Evolutionary conservation across 176 grass and related monocot species (phyloP), one percentile per base, ranked within the genome.

Genomic region (Eragrostis nindensis): DNA sequence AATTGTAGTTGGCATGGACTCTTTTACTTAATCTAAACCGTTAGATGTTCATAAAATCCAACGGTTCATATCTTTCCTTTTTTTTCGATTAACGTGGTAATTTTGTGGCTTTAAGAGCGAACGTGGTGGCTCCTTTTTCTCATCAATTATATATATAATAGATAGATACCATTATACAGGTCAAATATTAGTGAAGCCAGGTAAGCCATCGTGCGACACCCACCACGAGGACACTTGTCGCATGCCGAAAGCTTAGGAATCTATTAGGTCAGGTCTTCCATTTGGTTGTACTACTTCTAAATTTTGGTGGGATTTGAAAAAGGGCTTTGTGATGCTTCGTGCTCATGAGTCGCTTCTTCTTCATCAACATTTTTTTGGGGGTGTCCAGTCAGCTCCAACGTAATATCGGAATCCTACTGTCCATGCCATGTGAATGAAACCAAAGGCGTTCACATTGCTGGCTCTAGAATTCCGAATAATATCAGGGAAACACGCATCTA

Each of bases 191-290:
- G 75, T 68, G 69, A 84, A 62, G 69, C 62, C 81, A 82, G 73
- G 65, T 24, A 82, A 62, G 61, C 15, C 16, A 2, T 49, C 18
- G 68, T 38, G 32, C 61, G 17, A 21, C 22, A 53, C 47, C 11
- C 25, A 66, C 32, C 74, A n/a, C n/a, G 4, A 62, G 82, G 87
- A 85, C 87, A 89, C 82, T 70, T 80, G 87, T 76, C 87, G 8
- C 22, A 4, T 66, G 77, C 48, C 64, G 32, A 80, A 54, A 85
- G 45, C 21, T 89, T 70, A 71, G 87, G 87, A 89, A 89, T 89
- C 71, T 77, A 19, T 26, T 64, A 62, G 82, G 70, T 63, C 24
- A 75, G 76, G 79, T 44, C 65, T 64, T 87, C 44, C 72, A 53
- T 71, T 62, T 68, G 30, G 29, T 62, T 69, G 52, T 65, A 61